Percentiles rank a stretch among this genome's conserved stretches.
phyloP scores from a whole-genome alignment of 2,329 filamentous ascomycete species.

The Ilyonectria mors-panacis region DNA sequence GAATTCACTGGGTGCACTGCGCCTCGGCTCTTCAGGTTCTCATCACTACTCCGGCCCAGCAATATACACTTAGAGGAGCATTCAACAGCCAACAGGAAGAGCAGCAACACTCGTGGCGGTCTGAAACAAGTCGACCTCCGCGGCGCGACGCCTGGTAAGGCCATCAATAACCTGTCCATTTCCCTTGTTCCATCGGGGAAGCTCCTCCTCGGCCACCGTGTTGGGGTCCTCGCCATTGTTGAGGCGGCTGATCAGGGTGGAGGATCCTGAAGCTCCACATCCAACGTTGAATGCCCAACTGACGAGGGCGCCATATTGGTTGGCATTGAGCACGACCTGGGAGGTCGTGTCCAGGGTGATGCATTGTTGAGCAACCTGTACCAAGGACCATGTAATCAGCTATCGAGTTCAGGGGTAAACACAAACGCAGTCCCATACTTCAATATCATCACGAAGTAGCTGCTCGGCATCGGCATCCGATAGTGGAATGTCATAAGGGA shows the following conservation, averaged over 20 bases:
- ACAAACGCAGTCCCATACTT: background rate
- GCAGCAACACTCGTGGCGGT: conserved; percentile 30
- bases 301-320: conserved; percentile 68
- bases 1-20: no score
- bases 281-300: conserved; percentile 68
- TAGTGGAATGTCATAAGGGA: conserved; percentile 62
- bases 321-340: conserved; percentile 54
- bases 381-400: background rate
- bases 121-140: conserved; percentile 58
- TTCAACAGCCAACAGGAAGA: conserved; percentile 32
- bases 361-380: conserved; percentile 53
- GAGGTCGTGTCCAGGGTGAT: conserved; percentile 54
- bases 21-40: no score
- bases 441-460: conserved; percentile 52
- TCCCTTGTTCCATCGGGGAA: conserved; percentile 64
- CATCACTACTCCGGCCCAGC: no score
- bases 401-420: background rate
- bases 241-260: conserved; percentile 51
- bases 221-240: conserved; percentile 48
- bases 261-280: conserved; percentile 57
- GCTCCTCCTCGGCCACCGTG: conserved; percentile 57
- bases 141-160: conserved; percentile 58
- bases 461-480: conserved; percentile 56
- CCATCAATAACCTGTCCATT: conserved; percentile 57
- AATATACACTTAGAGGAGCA: no score